Evolutionary conservation across 768 basidiomycete species (phyloP), one percentile per base, ranked within the genome.

Genomic region (Crassisporium funariophilum): DNA sequence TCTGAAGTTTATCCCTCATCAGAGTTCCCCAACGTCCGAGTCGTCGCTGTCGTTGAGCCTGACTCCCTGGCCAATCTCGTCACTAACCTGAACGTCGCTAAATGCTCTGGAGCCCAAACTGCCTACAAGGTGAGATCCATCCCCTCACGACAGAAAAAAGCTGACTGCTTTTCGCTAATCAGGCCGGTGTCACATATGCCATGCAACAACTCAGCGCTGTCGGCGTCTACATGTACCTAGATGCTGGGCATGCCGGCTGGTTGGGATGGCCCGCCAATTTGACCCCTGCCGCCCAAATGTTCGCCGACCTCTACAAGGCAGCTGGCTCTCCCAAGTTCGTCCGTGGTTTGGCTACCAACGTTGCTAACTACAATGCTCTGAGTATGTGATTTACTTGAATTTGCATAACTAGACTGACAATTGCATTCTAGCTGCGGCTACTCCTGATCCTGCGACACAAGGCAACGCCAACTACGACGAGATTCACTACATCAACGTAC

Each of bases 51-150:
- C 60, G 75, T 83, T 44, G 83, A 84, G 63, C 82, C 83, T 50
- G 83, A 84, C 63, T 82, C 82, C 33, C 67, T 86, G 36, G 83
- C 82, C 48, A 84, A 84, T 70, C 58, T 86, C 56, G 83, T 85
- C 57, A 84, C 82, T 60, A 85, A 84, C 75, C 55, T 83, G 62
- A 81, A 63, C 63, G 78, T 82, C 25, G 52, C 66, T 27, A 81
- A 83, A 60, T 83, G 82, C 61, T 57, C 73, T 36, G 71, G 70
- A 52, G 83, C 82, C 15, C 68, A 79, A 54, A 61, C 66, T 24
- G 74, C 77, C 12, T 82, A 84, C 69, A 68, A 74, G 57, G 71
- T 70, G 49, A n/a, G 63, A n/a, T n/a, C n/a, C n/a, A n/a, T n/a
- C 43, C 15, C 19, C 7, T 17, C 22, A 15, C n/a, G 19, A 17